Base-by-base conservation (phyloP, 305 asterid genomes). In the Plantago rigida region DNA sequence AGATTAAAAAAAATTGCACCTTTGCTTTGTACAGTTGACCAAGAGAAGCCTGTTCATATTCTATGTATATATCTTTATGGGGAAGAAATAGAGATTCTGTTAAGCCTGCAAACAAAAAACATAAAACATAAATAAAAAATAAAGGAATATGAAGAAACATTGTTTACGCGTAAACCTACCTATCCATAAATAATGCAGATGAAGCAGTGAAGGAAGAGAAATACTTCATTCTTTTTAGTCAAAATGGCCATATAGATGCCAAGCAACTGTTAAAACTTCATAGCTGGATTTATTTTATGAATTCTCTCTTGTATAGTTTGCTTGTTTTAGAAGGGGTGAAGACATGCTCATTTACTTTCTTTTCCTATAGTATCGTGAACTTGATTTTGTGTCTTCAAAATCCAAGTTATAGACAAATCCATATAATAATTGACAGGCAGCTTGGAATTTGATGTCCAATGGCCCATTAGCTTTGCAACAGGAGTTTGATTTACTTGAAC, bases 41-140 rank as follows among this genome's bases (percentile, higher is more conserved):
- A 53, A 89, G 95, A 75, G 99, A 89, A 69, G 99, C 87, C 79
- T 87, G 99, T 71, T 92, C 99, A 49, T 78, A 89, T 77, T 92
- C 99, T 7, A 82, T 79, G 75, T 93, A 93, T 65, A 82, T 79
- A 74, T 89, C 99, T 72, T 82, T 83, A 78, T 87, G 97, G 7
- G 94, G 79, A 71, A 85, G 94, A 84, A 89, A 93, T 56, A 93
- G 81, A 66, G 96, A 89, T 74, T 93, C 99, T 2, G 92, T 93
- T 59, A 89, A 77, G 62, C 97, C 99, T 93, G 92, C 72, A 71
- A 64, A 63, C 73, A 28, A 75, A 53, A 68, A 51, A 51, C 12
- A 53, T 1, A 36, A 36, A 5, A 8, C 9, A 36, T 36, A 36
- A 36, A 1, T 5, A 36, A 36, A 0, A 36, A 36, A 8, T 3